Evolutionary conservation across 345 rosid genomes (phyloP), one percentile per base, ranked within the genome.

Genomic region (Psidium guajava): DNA sequence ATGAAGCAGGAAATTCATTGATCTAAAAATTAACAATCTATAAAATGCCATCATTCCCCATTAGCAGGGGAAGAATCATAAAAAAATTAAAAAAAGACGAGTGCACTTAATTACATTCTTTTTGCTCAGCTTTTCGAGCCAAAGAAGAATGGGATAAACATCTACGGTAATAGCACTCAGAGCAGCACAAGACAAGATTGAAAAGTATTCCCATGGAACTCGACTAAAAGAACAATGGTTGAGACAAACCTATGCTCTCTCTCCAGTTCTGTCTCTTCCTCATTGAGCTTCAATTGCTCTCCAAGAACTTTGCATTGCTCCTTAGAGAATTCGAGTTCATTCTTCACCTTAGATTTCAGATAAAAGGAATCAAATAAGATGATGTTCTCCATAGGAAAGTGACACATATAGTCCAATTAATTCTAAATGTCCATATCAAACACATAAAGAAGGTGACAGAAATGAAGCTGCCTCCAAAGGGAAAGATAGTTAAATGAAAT

Each of bases 221-320:
- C 84, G 51, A 69, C 50, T 7, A 69, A 8, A 50, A 40, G 82
- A 84, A 82, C 15, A 9, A 24, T 28, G 44, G 84, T 8, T 49
- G 82, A 81, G 57, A 89, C 88, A 82, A 89, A 96, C 99, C 99
- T 94, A 95, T 88, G 59, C 52, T 88, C 85, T 87, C 87, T 91
- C 91, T 90, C 93, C 87, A 50, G 61, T 87, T 88, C 90, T 20
- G 82, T 88, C 85, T 86, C 89, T 87, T 91, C 93, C 87, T 92
- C 94, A 12, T 61, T 87, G 82, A 84, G 83, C 54, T 87, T 36
- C 82, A 95, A 86, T 86, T 64, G 87, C 87, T 93, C 95, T 81
- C 86, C 86, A 55, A 96, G 91, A 40, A 69, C 84, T 20, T 88
- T 44, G 85, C 94, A 94, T 88, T 93, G 96, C 87, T 91, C 89